Percentiles rank a stretch among this genome's conserved stretches.
Conservation (phyloP, 73 alveolate species). For the Urostyla sp. region DNA sequence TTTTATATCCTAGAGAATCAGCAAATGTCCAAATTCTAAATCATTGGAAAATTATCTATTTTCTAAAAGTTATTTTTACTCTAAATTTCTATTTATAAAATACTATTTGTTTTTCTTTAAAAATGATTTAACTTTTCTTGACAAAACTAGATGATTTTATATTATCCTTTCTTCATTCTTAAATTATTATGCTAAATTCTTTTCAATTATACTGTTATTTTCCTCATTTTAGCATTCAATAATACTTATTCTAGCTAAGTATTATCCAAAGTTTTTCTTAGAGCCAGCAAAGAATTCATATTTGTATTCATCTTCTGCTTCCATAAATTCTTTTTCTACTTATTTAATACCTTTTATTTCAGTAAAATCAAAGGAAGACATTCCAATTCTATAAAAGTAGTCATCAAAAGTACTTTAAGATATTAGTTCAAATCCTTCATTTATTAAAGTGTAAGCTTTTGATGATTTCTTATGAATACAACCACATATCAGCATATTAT, state of each 20-base stretch:
- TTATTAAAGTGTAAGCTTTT: not conserved
- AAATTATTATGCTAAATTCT: not conserved
- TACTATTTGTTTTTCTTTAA: not conserved
- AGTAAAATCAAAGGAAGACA: conserved; percentile 11
- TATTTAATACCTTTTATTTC: conserved; percentile 28
- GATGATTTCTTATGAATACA: conserved; percentile 22
- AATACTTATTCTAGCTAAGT: not conserved
- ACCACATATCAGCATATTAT: conserved; percentile 25
- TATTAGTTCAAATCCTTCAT: conserved; percentile 19
- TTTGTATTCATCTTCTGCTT: conserved; percentile 39
- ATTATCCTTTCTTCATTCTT: not conserved
- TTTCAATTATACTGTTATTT: not conserved
- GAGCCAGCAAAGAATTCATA: conserved; percentile 27
- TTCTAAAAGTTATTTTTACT: not conserved
- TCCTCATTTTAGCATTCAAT: not conserved
- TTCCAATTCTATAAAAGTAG: conserved; percentile 23
- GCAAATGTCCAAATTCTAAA: not conserved
- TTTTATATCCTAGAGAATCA: not conserved
- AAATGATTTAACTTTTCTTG: not conserved
- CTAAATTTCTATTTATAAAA: not conserved
- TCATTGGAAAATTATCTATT: conserved; percentile 22
- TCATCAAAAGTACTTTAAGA: conserved; percentile 42
- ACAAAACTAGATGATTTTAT: conserved; percentile 1
- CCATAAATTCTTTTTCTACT: conserved; percentile 17
- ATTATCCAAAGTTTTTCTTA: not conserved